Base-by-base conservation (phyloP, 441 rosid genomes). In the Capsella rubella region DNA sequence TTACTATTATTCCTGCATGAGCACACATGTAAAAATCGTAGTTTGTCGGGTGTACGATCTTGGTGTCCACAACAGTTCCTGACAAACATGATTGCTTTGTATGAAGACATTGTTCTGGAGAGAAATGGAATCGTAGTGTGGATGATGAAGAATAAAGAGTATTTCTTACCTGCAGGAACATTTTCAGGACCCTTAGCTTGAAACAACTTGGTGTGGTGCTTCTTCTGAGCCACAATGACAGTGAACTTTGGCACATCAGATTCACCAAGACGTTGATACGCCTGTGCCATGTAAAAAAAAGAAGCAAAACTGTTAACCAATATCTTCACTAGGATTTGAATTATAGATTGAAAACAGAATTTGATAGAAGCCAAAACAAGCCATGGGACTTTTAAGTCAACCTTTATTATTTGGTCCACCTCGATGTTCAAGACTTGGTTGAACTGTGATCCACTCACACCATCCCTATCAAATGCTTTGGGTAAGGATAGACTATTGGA, bases 1-100 rank as follows among this genome's bases (percentile, higher is more conserved):
- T 79, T 79, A 95, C 98, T 27, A 91, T 79, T 79, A 75, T 81
- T 67, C 98, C 96, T 4, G 90, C 89, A 62, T 93, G 99, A 70
- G 97, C 87, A 74, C 97, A 91, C 95, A 95, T 85, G 84, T 88
- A 95, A 84, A 93, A 95, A 75, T 95, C 98, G 49, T 87, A 91
- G 80, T 92, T 88, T 56, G 85, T 85, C 15, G 98, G 96, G 78
- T 95, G 96, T 71, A 89, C 93, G 42, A 95, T 85, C 78, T 80
- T 83, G 65, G 92, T 85, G 73, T 95, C 98, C 79, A 95, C 97
- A 16, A 92, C 88, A 8, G 97, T 95, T 73, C 99, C 99, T 88
- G 82, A 13, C 57, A 68, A 79, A 39, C 29, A 18, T 13, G 8
- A 29, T 42, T 37, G 3, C 5, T 21, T 55, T 18, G 13, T 49